Base-by-base conservation (phyloP, 805 yeast species). In the Monosporozyma siamensis region DNA sequence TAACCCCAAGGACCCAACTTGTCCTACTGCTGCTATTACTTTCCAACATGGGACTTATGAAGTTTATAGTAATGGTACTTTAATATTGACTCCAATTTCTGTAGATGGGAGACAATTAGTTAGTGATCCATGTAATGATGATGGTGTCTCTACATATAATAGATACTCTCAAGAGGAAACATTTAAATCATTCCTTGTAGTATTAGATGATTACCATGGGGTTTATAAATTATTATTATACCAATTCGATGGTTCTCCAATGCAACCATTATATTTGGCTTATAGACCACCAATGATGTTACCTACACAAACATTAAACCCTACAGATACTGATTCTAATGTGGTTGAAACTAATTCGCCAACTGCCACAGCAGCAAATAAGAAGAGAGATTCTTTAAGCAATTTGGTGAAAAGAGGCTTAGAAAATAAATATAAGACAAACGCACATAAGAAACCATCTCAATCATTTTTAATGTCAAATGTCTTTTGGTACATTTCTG, bases 281-380 rank as follows among this genome's bases (percentile, higher is more conserved):
- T 92, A 89, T 68, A 75, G 75, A 54, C 98, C 98, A 5, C 94
- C 98, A 8, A 72, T 83, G 75, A 92, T 92, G 98, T 75, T 92
- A 46, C 98, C 98, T 18, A 92, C 97, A 1, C 65, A 61, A 41
- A 89, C 97, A 0, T 67, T 92, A 71, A 90, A 89, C 63, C 98
- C 98, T 18, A 84, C 95, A 2, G 48, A 36, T 17, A 44, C 25
- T 4, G 14, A 48, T 5, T 51, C 51, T 4, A 45, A 65, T 38
- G 48, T 66, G 10, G 15, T 31, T 2, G 45, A 40, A 11, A 40
- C 55, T 15, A 50, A 49, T 15, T 43, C 56, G 2, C 50, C 57
- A 14, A 41, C 66, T 53, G 50, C 32, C 18, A 22, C 24, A 29
- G 7, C 24, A 9, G 6, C 27, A 5, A 23, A 17, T 11, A 21